These are phyloP conservation scores for Plasmodium sp. DNA, from an alignment of 169 alveolate species.

Conservation along the genomic window DNA sequence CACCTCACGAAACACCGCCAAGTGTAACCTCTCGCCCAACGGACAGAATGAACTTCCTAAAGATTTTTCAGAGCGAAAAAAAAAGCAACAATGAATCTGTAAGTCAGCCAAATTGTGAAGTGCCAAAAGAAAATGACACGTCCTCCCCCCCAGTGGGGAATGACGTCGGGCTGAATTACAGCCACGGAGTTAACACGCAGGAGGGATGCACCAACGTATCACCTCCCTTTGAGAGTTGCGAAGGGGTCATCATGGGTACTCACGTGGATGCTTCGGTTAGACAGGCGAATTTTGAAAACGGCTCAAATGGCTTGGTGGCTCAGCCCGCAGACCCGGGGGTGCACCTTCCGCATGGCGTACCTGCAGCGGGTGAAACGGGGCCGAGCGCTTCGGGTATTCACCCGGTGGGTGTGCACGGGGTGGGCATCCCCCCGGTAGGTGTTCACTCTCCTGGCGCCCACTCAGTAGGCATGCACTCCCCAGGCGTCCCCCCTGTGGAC, in stretches of 20 bases:
- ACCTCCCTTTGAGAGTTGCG: neutral
- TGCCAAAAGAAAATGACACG: neutral
- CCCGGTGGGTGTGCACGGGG: neutral
- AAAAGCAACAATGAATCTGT: neutral
- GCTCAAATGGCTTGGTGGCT: neutral
- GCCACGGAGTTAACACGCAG: neutral
- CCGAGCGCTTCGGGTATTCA: neutral
- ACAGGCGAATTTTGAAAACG: neutral
- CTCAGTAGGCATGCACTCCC: neutral
- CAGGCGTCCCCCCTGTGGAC: neutral
- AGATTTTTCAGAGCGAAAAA: neutral
- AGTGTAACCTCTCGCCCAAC: neutral
- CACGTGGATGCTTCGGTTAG: neutral
- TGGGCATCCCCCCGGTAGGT: neutral
- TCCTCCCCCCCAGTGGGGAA: neutral
- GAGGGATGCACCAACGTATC: neutral
- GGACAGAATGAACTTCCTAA: neutral
- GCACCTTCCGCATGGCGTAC: neutral
- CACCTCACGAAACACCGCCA: neutral
- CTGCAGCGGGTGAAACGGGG: neutral
- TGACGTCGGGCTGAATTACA: neutral
- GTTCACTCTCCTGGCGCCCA: neutral
- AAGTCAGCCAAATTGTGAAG: neutral
- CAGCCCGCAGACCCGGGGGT: neutral
- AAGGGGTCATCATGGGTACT: neutral